A percentile compares a stretch with the other conserved stretches of the same genome.
phyloP scores from a whole-genome alignment of 2,329 filamentous ascomycete species.

The Cyanodermella asteris region DNA sequence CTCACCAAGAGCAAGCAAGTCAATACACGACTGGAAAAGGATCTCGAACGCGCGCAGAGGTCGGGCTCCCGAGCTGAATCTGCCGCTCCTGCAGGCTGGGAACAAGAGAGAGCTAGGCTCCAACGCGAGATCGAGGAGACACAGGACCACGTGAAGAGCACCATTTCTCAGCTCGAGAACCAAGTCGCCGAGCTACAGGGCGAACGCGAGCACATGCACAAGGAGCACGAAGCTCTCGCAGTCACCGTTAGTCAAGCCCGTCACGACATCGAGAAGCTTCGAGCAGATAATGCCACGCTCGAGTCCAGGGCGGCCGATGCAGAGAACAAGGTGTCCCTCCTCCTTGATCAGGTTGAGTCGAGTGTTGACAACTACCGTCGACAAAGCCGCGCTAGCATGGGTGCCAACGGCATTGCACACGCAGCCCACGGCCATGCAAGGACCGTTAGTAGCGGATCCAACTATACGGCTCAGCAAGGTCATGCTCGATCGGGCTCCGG shows the following conservation, averaged over 20 bases:
- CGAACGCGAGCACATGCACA: conserved; percentile 46
- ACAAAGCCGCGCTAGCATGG: too few species aligned
- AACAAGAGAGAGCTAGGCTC: conserved; percentile 47
- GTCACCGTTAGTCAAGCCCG: conserved; percentile 31
- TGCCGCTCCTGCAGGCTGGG: conserved; percentile 41
- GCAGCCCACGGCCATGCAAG: conserved; percentile 7
- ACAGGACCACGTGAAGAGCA: conserved; percentile 44
- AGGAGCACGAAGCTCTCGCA: conserved; percentile 35
- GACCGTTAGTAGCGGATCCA: conserved; percentile 12
- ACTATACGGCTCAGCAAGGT: conserved; percentile 28
- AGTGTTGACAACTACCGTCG: conserved; percentile 90
- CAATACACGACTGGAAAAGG: conserved; percentile 60
- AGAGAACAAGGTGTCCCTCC: conserved; percentile 75
- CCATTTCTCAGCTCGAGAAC: conserved; percentile 45
- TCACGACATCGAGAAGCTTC: conserved; percentile 57
- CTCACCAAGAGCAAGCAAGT: conserved; percentile 77
- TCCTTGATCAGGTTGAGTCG: conserved; percentile 82
- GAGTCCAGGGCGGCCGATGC: conserved; percentile 74
- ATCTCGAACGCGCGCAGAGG: conserved; percentile 45
- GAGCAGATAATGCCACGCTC: conserved; percentile 58
- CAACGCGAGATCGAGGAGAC: conserved; percentile 46
- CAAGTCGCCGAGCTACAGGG: conserved; percentile 45
- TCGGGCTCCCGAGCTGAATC: conserved; percentile 24
- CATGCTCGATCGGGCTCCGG: neutral
- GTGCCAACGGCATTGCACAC: conserved; percentile 16